A percentile compares a stretch with the other conserved stretches of the same genome.
These are phyloP conservation scores for Phyllosticta paracitricarpa DNA, from an alignment of 2,329 filamentous ascomycete species.

Conservation along the genomic window DNA sequence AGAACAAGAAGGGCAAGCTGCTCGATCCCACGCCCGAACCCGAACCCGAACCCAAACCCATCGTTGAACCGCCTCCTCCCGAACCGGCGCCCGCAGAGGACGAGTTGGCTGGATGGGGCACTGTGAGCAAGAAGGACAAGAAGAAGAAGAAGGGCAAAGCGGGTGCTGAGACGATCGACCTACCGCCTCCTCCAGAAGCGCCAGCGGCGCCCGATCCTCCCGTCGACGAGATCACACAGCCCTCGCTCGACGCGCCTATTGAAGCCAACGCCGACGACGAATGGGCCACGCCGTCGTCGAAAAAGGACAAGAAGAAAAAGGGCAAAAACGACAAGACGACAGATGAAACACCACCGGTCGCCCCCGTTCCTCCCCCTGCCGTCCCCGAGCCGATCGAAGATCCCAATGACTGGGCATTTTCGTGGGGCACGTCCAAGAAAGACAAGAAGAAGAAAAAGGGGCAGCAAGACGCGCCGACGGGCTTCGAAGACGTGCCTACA, in stretches of 20 bases:
- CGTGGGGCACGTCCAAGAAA: conserved; percentile 17
- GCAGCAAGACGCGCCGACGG: conserved; percentile 20
- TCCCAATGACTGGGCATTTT: conserved; percentile 19
- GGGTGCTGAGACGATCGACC: background rate
- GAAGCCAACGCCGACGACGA: conserved; percentile 12
- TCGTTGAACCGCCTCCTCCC: conserved; percentile 14
- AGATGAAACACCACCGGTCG: conserved; percentile 12
- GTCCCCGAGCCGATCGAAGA: conserved; percentile 20
- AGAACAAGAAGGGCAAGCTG: conserved; percentile 40
- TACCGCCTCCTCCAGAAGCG: background rate
- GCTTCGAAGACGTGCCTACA: conserved; percentile 18
- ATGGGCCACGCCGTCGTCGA: background rate
- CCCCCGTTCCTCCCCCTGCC: conserved; percentile 13
- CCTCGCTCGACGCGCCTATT: background rate
- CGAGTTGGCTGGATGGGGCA: conserved; percentile 12
- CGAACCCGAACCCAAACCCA: conserved; percentile 18
- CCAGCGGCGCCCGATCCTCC: background rate
- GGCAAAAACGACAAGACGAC: conserved; percentile 11
- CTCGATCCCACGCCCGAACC: background rate
- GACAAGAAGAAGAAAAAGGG: conserved; percentile 28
- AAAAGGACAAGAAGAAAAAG: conserved; percentile 1
- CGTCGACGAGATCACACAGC: background rate
- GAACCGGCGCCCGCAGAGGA: conserved; percentile 16
- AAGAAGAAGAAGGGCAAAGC: conserved; percentile 20
- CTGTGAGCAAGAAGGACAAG: conserved; percentile 15